A percentile compares a stretch with the other conserved stretches of the same genome.
Evolutionary conservation across 805 yeast genomes (phyloP).

Genomic region (Candida piceae): DNA sequence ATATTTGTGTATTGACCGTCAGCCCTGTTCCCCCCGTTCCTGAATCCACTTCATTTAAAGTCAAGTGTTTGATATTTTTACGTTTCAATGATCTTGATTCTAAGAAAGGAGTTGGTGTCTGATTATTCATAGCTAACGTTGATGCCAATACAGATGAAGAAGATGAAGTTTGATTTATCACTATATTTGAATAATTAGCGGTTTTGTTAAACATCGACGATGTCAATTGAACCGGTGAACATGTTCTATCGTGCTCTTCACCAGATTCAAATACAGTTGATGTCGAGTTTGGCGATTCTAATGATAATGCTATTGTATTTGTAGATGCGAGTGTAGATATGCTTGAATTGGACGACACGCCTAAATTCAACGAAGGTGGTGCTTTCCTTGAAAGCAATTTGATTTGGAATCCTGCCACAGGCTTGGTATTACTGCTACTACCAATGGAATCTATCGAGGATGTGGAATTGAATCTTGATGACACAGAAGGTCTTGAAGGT

Average conservation of each 20-base stretch:
- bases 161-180: constrained; percentile 3
- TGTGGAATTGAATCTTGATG: neutral
- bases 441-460: neutral
- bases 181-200: constrained; percentile 1
- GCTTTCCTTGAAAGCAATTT: constrained; percentile 6
- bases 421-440: neutral
- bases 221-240: too few relatives aligned
- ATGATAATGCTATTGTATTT: too few relatives aligned
- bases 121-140: constrained; percentile 4
- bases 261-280: too few relatives aligned
- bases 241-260: too few relatives aligned
- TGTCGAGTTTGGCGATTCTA: too few relatives aligned
- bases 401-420: neutral
- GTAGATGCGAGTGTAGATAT: neutral
- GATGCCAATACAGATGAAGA: constrained; percentile 2
- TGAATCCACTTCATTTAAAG: constrained; percentile 25
- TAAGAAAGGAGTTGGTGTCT: constrained; percentile 16
- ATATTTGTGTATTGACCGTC: neutral
- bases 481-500: neutral
- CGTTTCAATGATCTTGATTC: constrained; percentile 44
- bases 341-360: neutral
- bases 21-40: neutral
- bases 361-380: constrained; percentile 10
- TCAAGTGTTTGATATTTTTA: constrained; percentile 54
- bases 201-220: too few relatives aligned